A percentile compares a stretch with the other conserved stretches of the same genome.
These are phyloP conservation scores for Myochromella boudieri DNA, from an alignment of 768 basidiomycete genomes.

Conservation along the genomic window DNA sequence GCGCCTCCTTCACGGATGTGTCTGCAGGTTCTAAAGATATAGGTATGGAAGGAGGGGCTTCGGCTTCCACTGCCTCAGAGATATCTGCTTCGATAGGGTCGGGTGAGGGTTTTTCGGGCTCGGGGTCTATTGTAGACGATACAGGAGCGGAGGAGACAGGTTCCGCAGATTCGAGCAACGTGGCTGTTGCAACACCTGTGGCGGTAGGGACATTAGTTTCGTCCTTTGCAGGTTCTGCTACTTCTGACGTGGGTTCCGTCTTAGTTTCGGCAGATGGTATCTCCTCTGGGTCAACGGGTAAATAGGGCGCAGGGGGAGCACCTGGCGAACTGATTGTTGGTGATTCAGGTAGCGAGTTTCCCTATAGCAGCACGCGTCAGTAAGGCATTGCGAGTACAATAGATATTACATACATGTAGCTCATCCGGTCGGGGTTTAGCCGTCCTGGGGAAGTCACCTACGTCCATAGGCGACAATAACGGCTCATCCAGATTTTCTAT, in stretches of 20 bases:
- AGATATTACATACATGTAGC: background rate
- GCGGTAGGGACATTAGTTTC: background rate
- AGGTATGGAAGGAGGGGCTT: background rate
- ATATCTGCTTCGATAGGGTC: background rate
- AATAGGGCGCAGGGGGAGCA: background rate
- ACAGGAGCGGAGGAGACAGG: background rate
- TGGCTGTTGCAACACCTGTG: background rate
- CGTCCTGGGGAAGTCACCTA: background rate
- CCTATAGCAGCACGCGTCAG: background rate
- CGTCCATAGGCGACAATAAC: background rate
- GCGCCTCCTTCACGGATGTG: background rate
- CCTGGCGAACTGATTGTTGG: conserved; percentile 13
- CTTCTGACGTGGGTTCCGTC: too few species aligned
- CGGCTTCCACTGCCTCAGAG: background rate
- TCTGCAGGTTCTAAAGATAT: background rate
- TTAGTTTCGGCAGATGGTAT: background rate
- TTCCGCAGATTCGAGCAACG: background rate
- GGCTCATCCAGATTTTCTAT: background rate
- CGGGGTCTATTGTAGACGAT: background rate
- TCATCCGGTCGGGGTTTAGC: background rate
- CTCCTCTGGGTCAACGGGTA: background rate
- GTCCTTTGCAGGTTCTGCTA: background rate
- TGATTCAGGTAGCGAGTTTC: conserved; percentile 14
- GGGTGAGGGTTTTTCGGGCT: background rate
- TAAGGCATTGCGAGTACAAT: background rate